phyloP scores from a whole-genome alignment of 805 yeast genomes.

The Pichia sporocuriosa region DNA sequence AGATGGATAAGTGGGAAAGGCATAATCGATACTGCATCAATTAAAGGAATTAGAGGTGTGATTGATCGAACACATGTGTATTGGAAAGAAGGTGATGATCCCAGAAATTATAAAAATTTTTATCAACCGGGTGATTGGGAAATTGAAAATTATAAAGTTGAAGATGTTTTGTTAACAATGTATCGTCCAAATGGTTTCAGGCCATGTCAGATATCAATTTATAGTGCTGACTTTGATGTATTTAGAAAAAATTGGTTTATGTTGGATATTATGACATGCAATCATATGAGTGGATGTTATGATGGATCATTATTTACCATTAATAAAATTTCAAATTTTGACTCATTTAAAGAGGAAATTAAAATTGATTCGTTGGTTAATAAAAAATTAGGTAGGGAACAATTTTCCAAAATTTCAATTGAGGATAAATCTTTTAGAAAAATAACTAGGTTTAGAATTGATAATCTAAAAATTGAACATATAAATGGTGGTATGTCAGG shows the following conservation, averaged over 20 bases:
- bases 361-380: conserved; percentile 23
- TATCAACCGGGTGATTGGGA: conserved; percentile 89
- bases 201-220: conserved; percentile 83
- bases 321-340: conserved; percentile 63
- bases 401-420: conserved; percentile 12
- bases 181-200: conserved; percentile 76
- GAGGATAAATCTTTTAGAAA: conserved; percentile 30
- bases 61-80: conserved; percentile 83
- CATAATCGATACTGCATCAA: conserved; percentile 68
- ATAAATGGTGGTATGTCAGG: conserved; percentile 86
- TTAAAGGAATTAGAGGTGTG: conserved; percentile 85
- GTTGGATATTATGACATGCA: conserved; percentile 79
- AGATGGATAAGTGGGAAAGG: conserved; percentile 92
- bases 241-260: conserved; percentile 91
- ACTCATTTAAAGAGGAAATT: conserved; percentile 36
- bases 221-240: conserved; percentile 71
- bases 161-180: conserved; percentile 77
- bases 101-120: conserved; percentile 69
- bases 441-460: conserved; percentile 75
- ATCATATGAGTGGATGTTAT: conserved; percentile 80
- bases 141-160: conserved; percentile 72
- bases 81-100: conserved; percentile 79
- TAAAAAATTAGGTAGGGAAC: conserved; percentile 14
- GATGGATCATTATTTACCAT: conserved; percentile 91
- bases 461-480: conserved; percentile 81